Evolutionary conservation across 352 stramenopile species (phyloP).

Genomic region (Pythium biforme): DNA sequence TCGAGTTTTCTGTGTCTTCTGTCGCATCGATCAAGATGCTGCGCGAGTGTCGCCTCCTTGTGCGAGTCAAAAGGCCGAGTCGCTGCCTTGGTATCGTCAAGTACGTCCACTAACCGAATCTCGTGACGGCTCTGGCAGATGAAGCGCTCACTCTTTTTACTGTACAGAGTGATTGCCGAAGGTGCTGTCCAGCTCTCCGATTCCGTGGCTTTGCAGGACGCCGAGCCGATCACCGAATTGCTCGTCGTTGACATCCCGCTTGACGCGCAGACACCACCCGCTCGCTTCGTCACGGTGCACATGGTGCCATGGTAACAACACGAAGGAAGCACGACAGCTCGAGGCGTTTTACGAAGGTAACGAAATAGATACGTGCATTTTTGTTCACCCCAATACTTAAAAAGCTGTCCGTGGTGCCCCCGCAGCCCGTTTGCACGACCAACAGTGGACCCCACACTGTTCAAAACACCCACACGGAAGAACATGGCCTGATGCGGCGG

Average conservation of each 20-base stretch:
- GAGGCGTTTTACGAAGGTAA: neutral
- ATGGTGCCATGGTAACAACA: neutral
- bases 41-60: conserved; percentile 5
- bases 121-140: too few relatives aligned
- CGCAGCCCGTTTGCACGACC: too few relatives aligned
- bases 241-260: neutral
- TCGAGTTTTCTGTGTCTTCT: conserved; percentile 1
- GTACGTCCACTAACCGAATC: neutral
- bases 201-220: neutral
- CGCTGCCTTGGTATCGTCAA: conserved; percentile 21
- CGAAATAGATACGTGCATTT: conserved; percentile 7
- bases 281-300: neutral
- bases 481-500: too few relatives aligned
- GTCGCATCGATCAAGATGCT: conserved; percentile 12
- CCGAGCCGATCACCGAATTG: neutral
- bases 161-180: neutral
- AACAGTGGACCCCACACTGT: neutral
- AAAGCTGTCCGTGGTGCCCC: neutral
- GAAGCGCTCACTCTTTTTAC: too few relatives aligned
- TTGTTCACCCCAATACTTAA: neutral
- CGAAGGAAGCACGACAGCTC: neutral
- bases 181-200: neutral
- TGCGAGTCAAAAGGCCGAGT: conserved; percentile 16
- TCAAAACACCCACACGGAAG: neutral
- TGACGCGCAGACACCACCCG: neutral